Conservation (phyloP, 345 rosid genomes). For the Heritiera littoralis region DNA sequence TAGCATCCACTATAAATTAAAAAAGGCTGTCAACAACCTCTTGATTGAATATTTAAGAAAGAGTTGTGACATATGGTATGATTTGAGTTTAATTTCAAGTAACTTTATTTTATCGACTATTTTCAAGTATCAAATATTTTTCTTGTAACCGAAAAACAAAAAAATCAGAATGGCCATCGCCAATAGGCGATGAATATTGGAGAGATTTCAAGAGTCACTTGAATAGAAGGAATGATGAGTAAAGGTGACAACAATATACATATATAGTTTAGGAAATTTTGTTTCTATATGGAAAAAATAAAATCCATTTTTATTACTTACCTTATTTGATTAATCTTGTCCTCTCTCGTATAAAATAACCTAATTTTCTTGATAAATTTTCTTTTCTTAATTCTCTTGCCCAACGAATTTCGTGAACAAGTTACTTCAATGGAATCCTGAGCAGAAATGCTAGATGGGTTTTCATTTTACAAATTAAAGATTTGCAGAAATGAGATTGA, state of each 20-base stretch:
- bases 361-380: too few species aligned
- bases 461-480: neutral
- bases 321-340: neutral
- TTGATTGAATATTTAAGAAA: too few species aligned
- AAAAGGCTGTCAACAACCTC: too few species aligned
- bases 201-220: neutral
- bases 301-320: neutral
- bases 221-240: neutral
- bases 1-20: too few species aligned
- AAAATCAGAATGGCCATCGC: too few species aligned
- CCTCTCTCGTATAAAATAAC: neutral
- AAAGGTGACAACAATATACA: neutral
- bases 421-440: conserved; percentile 13
- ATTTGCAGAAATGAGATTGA: neutral
- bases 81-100: too few species aligned
- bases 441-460: conserved; percentile 1
- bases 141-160: too few species aligned
- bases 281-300: neutral
- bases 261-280: neutral
- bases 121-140: too few species aligned
- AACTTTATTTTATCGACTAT: too few species aligned
- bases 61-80: too few species aligned
- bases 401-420: neutral
- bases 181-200: neutral
- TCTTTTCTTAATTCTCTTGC: too few species aligned